Conservation (phyloP, 2,329 filamentous ascomycete species). For the Fusarium sp. region DNA sequence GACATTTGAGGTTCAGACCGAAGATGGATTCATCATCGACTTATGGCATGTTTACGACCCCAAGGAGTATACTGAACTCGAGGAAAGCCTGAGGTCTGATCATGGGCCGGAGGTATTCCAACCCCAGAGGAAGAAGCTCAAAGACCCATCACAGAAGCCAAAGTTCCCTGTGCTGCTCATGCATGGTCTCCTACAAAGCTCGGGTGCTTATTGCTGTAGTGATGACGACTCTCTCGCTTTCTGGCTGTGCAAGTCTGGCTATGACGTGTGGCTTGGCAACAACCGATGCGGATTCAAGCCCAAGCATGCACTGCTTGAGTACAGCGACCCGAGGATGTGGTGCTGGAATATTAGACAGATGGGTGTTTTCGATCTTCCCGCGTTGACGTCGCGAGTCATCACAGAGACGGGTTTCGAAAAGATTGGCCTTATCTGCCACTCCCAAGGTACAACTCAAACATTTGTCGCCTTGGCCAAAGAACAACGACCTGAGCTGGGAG, state of each 20-base stretch:
- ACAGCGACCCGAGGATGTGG: slow-evolving; percentile 91
- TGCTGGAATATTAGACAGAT: slow-evolving; percentile 96
- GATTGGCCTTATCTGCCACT: slow-evolving; percentile 85
- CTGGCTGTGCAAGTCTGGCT: slow-evolving; percentile 90
- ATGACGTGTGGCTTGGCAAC: slow-evolving; percentile 95
- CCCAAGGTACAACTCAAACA: slow-evolving; percentile 89
- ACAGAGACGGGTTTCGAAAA: slow-evolving; percentile 85
- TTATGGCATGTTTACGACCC: slow-evolving; percentile 93
- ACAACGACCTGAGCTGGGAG: slow-evolving; percentile 84
- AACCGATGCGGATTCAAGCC: slow-evolving; percentile 89
- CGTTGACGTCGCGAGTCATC: slow-evolving; percentile 81
- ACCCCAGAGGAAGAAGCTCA: slow-evolving; percentile 50
- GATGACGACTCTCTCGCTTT: slow-evolving; percentile 92
- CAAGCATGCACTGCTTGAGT: slow-evolving; percentile 75
- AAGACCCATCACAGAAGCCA: slow-evolving; percentile 52
- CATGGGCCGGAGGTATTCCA: slow-evolving; percentile 71
- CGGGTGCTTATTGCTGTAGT: slow-evolving; percentile 89
- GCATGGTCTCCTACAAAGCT: slow-evolving; percentile 87
- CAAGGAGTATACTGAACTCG: slow-evolving; percentile 69
- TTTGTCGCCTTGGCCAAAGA: slow-evolving; percentile 90
- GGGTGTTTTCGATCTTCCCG: slow-evolving; percentile 88
- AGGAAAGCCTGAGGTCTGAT: slow-evolving; percentile 61
- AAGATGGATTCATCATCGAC: slow-evolving; percentile 91
- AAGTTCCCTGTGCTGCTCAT: slow-evolving; percentile 89
- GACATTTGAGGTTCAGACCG: slow-evolving; percentile 84